A percentile compares a stretch with the other conserved stretches of the same genome.
Conservation (phyloP, 75 land plant genomes). For the Selaginella moellendorffii region DNA sequence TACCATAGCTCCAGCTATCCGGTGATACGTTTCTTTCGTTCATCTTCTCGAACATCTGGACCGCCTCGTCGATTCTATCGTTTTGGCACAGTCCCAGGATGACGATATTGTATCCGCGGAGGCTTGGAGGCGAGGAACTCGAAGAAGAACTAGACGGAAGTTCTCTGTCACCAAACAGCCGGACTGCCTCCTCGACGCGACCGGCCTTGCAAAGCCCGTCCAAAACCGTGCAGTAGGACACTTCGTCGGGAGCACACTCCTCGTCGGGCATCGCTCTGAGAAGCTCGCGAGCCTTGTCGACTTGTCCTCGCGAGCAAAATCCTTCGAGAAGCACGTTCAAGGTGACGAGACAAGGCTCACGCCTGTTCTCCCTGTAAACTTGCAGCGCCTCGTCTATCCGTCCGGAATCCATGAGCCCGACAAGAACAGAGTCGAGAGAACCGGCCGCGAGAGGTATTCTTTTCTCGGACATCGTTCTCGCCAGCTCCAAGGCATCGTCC, state of each 20-base stretch:
- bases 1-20: not conserved
- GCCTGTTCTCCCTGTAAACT: slow-evolving; percentile 25
- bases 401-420: slow-evolving; percentile 24
- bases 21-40: not conserved
- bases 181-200: not conserved
- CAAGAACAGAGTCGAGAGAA: not conserved
- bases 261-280: not conserved
- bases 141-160: too few species aligned
- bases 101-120: not conserved
- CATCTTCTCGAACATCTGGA: not conserved
- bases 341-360: slow-evolving; percentile 7
- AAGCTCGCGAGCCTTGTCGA: not conserved
- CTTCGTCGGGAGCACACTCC: not conserved
- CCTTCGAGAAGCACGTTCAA: slow-evolving; percentile 8
- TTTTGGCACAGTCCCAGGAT: not conserved
- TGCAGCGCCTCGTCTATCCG: slow-evolving; percentile 30
- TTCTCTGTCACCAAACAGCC: not conserved
- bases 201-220: not conserved
- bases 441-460: not conserved
- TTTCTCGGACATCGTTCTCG: not conserved
- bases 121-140: too few species aligned
- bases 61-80: not conserved
- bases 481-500: slow-evolving; percentile 50
- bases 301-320: slow-evolving; percentile 7
- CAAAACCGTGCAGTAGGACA: not conserved